phyloP scores from a whole-genome alignment of 1,284 basidiomycete species.

The Entoloma clypeatum region DNA sequence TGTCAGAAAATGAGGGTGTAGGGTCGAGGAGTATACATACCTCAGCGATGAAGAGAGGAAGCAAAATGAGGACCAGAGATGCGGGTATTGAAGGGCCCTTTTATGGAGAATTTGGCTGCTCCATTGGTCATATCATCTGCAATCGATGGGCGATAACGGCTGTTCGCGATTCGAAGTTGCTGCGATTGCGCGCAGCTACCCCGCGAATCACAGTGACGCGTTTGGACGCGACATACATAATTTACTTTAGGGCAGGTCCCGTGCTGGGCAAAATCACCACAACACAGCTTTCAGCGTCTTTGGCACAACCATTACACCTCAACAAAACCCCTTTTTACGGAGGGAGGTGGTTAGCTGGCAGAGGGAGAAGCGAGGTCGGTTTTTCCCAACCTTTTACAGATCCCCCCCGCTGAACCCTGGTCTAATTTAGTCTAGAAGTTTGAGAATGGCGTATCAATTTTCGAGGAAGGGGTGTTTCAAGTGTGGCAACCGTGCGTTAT shows the following conservation, averaged over 20 bases:
- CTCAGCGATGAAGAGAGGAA: constrained; percentile 3
- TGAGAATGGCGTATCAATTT: constrained; percentile 71
- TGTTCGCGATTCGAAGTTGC: constrained; percentile 9
- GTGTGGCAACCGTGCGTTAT: constrained; percentile 72
- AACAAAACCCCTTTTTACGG: constrained; percentile 35
- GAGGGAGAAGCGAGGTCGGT: constrained; percentile 45
- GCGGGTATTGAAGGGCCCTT: constrained; percentile 5
- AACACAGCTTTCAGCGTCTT: constrained; percentile 15
- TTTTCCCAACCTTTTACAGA: not conserved
- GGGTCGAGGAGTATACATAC: not conserved
- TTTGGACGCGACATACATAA: constrained; percentile 13
- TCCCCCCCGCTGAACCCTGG: constrained; percentile 1
- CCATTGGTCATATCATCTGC: constrained; percentile 26
- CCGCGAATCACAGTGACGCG: too few species aligned
- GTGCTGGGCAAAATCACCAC: constrained; percentile 9
- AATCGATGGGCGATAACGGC: constrained; percentile 27
- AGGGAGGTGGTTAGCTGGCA: constrained; percentile 46
- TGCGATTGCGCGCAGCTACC: too few species aligned
- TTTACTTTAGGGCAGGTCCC: constrained; percentile 28
- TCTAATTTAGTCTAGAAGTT: constrained; percentile 25
- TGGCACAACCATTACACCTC: constrained; percentile 30
- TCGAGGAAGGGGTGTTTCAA: constrained; percentile 85
- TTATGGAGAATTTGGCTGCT: constrained; percentile 13
- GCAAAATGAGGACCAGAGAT: not conserved
- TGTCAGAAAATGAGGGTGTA: constrained; percentile 2